Evolutionary conservation across 139 green algal species (phyloP).

Genomic region (Pseudopediastrum boryanum): DNA sequence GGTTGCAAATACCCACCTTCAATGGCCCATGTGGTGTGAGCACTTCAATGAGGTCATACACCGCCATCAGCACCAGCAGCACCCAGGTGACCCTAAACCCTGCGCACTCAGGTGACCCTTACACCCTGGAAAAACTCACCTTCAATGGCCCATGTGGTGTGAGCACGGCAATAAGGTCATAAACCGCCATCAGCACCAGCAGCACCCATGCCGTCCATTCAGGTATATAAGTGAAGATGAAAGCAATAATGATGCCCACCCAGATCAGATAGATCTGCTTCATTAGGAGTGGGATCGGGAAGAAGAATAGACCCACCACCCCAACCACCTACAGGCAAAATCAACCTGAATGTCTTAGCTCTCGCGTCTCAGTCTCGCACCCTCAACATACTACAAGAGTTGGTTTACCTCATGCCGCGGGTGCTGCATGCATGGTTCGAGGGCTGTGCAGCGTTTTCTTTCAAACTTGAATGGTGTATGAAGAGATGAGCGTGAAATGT

Average conservation of each 20-base stretch:
- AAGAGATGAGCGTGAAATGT: too few relatives aligned
- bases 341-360: too few relatives aligned
- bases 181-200: conserved; percentile 92
- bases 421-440: too few relatives aligned
- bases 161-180: conserved; percentile 96
- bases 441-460: too few relatives aligned
- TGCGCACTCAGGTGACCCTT: too few relatives aligned
- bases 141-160: conserved; percentile 84
- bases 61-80: conserved; percentile 90
- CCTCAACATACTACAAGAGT: too few relatives aligned
- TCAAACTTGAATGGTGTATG: too few relatives aligned
- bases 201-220: conserved; percentile 98
- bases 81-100: too few relatives aligned
- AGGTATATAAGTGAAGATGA: conserved; percentile 94
- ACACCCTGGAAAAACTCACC: too few relatives aligned
- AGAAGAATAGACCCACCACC: conserved; percentile 83
- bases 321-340: conserved; percentile 74
- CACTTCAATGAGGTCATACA: conserved; percentile 96
- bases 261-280: conserved; percentile 92
- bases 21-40: conserved; percentile 88
- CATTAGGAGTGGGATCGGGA: conserved; percentile 82
- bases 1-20: too few relatives aligned
- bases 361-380: too few relatives aligned
- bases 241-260: conserved; percentile 86
- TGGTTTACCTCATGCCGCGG: too few relatives aligned